Base-by-base conservation (phyloP, 2,329 filamentous ascomycete genomes). In the Fusarium brachygibbosum region DNA sequence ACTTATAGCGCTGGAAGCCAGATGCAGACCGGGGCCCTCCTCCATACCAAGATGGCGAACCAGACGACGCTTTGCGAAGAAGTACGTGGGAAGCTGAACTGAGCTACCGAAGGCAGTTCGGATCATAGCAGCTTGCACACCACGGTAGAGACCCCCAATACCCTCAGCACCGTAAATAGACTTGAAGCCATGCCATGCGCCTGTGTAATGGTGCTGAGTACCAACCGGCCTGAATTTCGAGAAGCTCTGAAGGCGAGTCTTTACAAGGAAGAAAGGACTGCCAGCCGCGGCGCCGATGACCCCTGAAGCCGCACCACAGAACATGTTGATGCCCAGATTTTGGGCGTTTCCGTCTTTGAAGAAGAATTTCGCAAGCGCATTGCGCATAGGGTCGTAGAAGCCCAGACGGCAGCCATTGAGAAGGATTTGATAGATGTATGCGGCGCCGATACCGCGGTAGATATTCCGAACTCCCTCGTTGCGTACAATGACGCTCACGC, bases 231-330 rank as follows among this genome's bases (percentile, higher is more conserved):
- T 86, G 80, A 94, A 96, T 6, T 94, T 93, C 37, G 94, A 97
- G 83, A 88, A 98, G 72, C 93, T 97, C 81, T 99, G 96, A 60
- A 99, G 85, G 42, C 96, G 89, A 5, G 96, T 99, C 85, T 99
- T 99, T 79, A 98, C 92, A 56, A 99, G 88, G 86, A 99, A 99
- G 82, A 99, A 98, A 4, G 96, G 96, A 55, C 93, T 97, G 38
- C 95, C 96, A 23, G 92, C 91, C n/a, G 92, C 92, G 11, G 95
- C 96, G 70, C 96, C 96, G 60, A 99, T 87, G 67, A 99, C 89
- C 55, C 96, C 96, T 5, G 94, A 97, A 14, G 88, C 84, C 21
- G 96, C 96, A 73, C 96, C 96, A 58, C 93, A 92, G 78, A 98
- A 91, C 84, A 99, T 93, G 83, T 99, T 99, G 81, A 98, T 87